Percentiles rank a stretch among this genome's conserved stretches.
These are phyloP conservation scores for Trichosporon faecale DNA, from an alignment of 1,284 basidiomycete genomes.

Conservation along the genomic window DNA sequence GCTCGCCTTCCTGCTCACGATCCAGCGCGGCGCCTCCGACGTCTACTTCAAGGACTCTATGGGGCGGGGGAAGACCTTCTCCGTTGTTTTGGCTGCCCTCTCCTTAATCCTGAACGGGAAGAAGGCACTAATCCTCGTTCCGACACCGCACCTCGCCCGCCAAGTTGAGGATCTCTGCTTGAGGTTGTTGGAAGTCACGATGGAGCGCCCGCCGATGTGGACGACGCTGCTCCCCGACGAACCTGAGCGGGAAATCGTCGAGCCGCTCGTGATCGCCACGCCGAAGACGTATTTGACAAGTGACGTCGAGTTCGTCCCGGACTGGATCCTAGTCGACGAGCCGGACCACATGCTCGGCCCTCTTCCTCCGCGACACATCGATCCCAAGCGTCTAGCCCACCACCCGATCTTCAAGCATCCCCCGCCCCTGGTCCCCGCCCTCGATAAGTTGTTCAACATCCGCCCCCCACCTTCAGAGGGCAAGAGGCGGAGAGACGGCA, in stretches of 20 bases:
- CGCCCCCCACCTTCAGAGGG: too few relatives aligned
- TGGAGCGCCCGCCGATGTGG: background rate
- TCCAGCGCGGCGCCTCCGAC: slow-evolving; percentile 29
- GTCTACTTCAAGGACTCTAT: slow-evolving; percentile 38
- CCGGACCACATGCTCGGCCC: slow-evolving; percentile 35
- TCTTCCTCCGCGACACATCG: slow-evolving; percentile 24
- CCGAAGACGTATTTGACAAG: slow-evolving; percentile 17
- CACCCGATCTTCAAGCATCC: slow-evolving; percentile 33
- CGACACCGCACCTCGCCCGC: slow-evolving; percentile 33
- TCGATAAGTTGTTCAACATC: slow-evolving; percentile 30
- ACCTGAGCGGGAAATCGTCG: background rate
- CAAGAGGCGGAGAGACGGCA: background rate
- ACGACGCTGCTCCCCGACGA: background rate
- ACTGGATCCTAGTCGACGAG: slow-evolving; percentile 38
- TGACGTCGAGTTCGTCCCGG: background rate
- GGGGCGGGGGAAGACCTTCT: slow-evolving; percentile 38
- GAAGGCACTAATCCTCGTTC: slow-evolving; percentile 30
- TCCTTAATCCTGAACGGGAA: slow-evolving; percentile 17
- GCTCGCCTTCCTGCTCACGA: slow-evolving; percentile 31
- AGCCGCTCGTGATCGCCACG: slow-evolving; percentile 28
- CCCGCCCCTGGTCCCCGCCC: slow-evolving; percentile 25
- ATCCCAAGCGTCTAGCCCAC: slow-evolving; percentile 8
- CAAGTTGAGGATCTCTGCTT: slow-evolving; percentile 26
- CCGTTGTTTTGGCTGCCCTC: slow-evolving; percentile 30
- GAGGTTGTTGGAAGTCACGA: background rate